These are phyloP conservation scores for Thraustochytrium sp. DNA, from an alignment of 352 stramenopile genomes.

Conservation along the genomic window DNA sequence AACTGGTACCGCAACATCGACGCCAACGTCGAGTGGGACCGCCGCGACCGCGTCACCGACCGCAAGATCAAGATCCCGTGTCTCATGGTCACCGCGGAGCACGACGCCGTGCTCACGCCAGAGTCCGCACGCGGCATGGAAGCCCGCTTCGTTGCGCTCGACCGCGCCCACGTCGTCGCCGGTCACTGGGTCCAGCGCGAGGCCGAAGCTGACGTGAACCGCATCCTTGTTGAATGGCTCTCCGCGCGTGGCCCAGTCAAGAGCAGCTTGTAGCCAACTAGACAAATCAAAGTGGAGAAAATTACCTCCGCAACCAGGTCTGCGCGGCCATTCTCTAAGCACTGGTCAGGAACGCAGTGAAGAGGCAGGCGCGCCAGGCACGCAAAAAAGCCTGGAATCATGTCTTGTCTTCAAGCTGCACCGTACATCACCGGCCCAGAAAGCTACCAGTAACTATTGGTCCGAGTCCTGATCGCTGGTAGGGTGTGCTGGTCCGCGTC, in stretches of 20 bases:
- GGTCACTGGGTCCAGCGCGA: conserved; percentile 39
- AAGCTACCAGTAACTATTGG: too few species aligned
- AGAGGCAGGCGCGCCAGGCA: too few species aligned
- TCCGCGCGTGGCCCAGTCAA: background rate
- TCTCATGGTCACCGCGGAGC: conserved; percentile 25
- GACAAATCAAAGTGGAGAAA: too few species aligned
- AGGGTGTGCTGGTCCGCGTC: too few species aligned
- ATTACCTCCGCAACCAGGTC: too few species aligned
- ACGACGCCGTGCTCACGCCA: background rate
- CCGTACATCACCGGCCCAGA: too few species aligned
- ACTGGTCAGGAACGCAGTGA: too few species aligned
- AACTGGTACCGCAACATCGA: conserved; percentile 37
- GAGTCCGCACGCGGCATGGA: background rate
- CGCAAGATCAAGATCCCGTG: background rate
- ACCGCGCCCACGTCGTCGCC: background rate
- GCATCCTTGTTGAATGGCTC: background rate
- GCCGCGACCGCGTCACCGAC: background rate
- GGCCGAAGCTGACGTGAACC: background rate
- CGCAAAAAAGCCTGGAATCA: too few species aligned
- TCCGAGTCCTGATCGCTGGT: too few species aligned
- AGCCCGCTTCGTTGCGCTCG: background rate
- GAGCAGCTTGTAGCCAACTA: too few species aligned
- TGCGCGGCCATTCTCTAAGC: too few species aligned
- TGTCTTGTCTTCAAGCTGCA: too few species aligned
- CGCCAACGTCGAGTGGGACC: conserved; percentile 22